phyloP scores from a whole-genome alignment of 208 protist genomes.

The Angomonas ambiguus region DNA sequence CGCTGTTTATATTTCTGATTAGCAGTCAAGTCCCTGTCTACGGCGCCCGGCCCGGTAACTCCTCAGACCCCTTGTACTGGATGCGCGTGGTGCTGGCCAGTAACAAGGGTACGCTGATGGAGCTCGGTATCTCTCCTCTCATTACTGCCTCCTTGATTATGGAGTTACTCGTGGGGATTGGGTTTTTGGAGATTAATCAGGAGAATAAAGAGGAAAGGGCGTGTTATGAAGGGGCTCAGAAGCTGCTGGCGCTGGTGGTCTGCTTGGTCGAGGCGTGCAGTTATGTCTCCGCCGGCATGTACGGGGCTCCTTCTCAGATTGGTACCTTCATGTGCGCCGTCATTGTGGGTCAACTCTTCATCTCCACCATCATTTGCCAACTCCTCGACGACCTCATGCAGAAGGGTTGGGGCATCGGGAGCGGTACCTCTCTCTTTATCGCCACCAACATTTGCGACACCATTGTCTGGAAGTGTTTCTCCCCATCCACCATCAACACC shows the following conservation, averaged over 20 bases:
- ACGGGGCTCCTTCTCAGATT: slow-evolving; percentile 96
- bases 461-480: slow-evolving; percentile 99
- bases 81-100: slow-evolving; percentile 99
- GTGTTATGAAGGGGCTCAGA: slow-evolving; percentile 97
- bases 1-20: slow-evolving; percentile 99
- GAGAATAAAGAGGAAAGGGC: slow-evolving; percentile 93
- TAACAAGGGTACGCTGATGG: slow-evolving; percentile 99
- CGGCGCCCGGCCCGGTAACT: slow-evolving; percentile 93
- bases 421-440: slow-evolving; percentile 99
- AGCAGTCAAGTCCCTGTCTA: slow-evolving; percentile 99
- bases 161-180: slow-evolving; percentile 96
- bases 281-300: slow-evolving; percentile 99
- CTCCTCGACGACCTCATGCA: slow-evolving; percentile 99
- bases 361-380: slow-evolving; percentile 98
- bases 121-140: slow-evolving; percentile 97
- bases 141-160: slow-evolving; percentile 98
- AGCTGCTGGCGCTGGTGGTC: slow-evolving; percentile 97
- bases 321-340: slow-evolving; percentile 93
- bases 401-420: slow-evolving; percentile 99
- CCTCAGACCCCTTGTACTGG: slow-evolving; percentile 99
- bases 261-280: slow-evolving; percentile 97
- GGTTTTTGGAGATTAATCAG: slow-evolving; percentile 96
- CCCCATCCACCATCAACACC: slow-evolving; percentile 97
- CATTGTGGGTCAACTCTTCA: slow-evolving; percentile 98
- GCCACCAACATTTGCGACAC: slow-evolving; percentile 99